Conservation (phyloP, 768 basidiomycete species). For the Termitomyces sp. region DNA sequence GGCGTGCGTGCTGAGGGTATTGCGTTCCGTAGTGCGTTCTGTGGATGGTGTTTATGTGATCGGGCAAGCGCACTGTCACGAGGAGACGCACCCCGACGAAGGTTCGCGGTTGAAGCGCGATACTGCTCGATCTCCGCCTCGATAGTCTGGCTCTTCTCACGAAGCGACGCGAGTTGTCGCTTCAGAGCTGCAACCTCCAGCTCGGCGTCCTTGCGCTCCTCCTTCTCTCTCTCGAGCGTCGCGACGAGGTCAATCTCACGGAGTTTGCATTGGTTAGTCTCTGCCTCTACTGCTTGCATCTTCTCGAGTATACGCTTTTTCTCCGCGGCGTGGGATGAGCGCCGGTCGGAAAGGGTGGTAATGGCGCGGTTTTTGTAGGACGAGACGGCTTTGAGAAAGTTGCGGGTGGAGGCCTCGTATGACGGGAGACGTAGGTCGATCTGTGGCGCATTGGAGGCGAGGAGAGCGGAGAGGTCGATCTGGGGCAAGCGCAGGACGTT, state of each 20-base stretch:
- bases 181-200: slow-evolving; percentile 52
- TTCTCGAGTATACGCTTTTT: slow-evolving; percentile 62
- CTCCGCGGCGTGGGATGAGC: slow-evolving; percentile 54
- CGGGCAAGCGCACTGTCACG: not conserved
- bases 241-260: slow-evolving; percentile 75
- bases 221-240: slow-evolving; percentile 68
- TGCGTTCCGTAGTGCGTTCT: slow-evolving; percentile 69
- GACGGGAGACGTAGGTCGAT: slow-evolving; percentile 60
- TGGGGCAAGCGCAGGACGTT: slow-evolving; percentile 39
- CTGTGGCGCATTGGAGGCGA: slow-evolving; percentile 48
- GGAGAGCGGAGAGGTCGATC: slow-evolving; percentile 54
- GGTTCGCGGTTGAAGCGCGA: slow-evolving; percentile 51
- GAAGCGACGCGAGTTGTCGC: slow-evolving; percentile 59
- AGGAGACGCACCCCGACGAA: slow-evolving; percentile 52
- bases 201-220: slow-evolving; percentile 69
- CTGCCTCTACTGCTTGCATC: slow-evolving; percentile 54
- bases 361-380: slow-evolving; percentile 71
- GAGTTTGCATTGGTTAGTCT: slow-evolving; percentile 72
- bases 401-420: slow-evolving; percentile 62
- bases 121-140: slow-evolving; percentile 74
- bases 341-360: slow-evolving; percentile 61
- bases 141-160: slow-evolving; percentile 51
- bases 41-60: not conserved
- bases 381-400: slow-evolving; percentile 68
- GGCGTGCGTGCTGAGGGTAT: slow-evolving; percentile 48